phyloP scores from a whole-genome alignment of 2,329 filamentous ascomycete species.

The Sarocladium strictum region DNA sequence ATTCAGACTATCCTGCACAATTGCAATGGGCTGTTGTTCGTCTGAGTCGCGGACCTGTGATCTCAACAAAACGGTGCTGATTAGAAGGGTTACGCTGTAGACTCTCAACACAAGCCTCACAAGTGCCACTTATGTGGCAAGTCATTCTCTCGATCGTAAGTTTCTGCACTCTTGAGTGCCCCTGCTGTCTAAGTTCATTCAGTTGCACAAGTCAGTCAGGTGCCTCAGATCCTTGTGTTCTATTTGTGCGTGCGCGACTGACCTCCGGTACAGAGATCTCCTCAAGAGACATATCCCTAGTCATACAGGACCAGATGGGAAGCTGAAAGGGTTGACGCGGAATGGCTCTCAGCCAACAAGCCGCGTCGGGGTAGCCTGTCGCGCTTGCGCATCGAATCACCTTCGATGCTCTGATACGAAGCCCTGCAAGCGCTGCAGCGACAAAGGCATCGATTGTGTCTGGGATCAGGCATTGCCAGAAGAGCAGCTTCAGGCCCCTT shows the following conservation, averaged over 20 bases:
- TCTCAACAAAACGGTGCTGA: no score
- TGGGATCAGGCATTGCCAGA: conserved; percentile 15
- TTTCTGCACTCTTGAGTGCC: no score
- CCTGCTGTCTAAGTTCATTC: no score
- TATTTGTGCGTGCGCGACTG: no score
- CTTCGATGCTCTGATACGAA: conserved; percentile 24
- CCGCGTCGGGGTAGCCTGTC: conserved; percentile 21
- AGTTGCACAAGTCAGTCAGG: no score
- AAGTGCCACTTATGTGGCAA: conserved; percentile 24
- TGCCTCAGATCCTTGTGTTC: no score
- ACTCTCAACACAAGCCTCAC: conserved; percentile 25
- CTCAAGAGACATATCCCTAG: conserved; percentile 18
- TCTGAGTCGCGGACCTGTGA: no score
- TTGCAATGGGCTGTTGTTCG: no score
- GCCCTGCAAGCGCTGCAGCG: conserved; percentile 22
- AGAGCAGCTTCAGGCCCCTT: neutral
- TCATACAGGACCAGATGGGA: conserved; percentile 13
- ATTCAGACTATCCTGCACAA: no score
- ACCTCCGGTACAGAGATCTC: conserved; percentile 17
- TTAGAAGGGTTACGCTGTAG: no score
- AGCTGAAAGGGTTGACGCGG: conserved; percentile 8
- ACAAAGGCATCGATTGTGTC: conserved; percentile 21
- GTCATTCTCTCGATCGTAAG: conserved; percentile 23
- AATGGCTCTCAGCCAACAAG: conserved; percentile 10
- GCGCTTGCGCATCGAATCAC: conserved; percentile 23